These are phyloP conservation scores for Carallia brachiata DNA, from an alignment of 345 rosid species.

Conservation along the genomic window DNA sequence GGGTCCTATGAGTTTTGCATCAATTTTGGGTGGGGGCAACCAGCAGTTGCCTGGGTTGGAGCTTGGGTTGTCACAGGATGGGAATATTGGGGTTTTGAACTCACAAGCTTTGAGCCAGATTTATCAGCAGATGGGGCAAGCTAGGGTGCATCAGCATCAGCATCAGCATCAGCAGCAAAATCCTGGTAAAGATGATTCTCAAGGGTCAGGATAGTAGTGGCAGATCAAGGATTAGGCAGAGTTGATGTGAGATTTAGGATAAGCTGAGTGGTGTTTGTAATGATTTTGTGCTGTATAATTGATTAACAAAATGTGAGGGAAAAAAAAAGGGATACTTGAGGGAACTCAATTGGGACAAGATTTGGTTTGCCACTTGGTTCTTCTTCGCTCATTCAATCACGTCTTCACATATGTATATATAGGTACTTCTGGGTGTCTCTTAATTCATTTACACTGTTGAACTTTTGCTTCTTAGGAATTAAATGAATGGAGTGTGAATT, in stretches of 20 bases:
- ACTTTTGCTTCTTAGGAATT: neutral
- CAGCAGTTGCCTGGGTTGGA: conserved; percentile 89
- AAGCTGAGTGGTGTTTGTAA: conserved; percentile 30
- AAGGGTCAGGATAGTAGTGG: conserved; percentile 70
- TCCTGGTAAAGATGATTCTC: conserved; percentile 74
- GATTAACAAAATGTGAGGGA: conserved; percentile 14
- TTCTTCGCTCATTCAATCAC: conserved; percentile 30
- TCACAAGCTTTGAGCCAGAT: conserved; percentile 74
- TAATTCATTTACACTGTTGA: conserved; percentile 1
- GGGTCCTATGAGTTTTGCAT: conserved; percentile 75
- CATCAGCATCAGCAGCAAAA: conserved; percentile 44
- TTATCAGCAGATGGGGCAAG: conserved; percentile 91
- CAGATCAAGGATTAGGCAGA: conserved; percentile 23
- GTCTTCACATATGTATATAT: conserved; percentile 35
- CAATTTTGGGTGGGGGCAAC: conserved; percentile 55
- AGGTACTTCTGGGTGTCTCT: conserved; percentile 31
- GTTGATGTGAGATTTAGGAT: conserved; percentile 19
- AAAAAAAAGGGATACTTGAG: conserved; percentile 30
- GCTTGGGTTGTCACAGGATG: conserved; percentile 90
- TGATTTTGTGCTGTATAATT: conserved; percentile 50
- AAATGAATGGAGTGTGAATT: conserved; percentile 13
- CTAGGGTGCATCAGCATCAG: conserved; percentile 47
- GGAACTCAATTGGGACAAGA: conserved; percentile 42
- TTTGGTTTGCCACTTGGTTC: conserved; percentile 40
- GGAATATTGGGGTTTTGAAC: conserved; percentile 77